Evolutionary conservation across 2,329 filamentous ascomycete species (phyloP).

Genomic region (Ophioceras dolichostomum): DNA sequence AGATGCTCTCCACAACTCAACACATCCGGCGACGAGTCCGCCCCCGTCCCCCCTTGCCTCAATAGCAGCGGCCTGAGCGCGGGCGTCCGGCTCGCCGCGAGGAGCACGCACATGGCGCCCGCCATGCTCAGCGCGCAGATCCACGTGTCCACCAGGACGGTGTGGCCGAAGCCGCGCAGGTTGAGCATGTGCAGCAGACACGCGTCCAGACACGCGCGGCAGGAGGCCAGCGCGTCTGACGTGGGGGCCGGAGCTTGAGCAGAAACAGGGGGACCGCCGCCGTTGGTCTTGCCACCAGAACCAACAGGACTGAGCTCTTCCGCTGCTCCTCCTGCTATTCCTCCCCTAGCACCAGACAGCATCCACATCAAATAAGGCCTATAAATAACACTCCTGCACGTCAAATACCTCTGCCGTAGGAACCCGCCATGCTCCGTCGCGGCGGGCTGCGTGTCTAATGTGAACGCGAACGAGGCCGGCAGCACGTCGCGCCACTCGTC

Average conservation of each 20-base stretch:
- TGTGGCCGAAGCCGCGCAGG: slow-evolving; percentile 32
- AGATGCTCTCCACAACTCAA: slow-evolving; percentile 28
- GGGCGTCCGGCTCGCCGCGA: slow-evolving; percentile 29
- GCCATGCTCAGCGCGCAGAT: slow-evolving; percentile 41
- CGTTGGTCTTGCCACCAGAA: too few species aligned
- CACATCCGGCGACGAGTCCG: slow-evolving; percentile 16
- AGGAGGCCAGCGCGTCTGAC: slow-evolving; percentile 22
- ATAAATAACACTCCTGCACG: slow-evolving; percentile 39
- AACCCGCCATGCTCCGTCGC: slow-evolving; percentile 31
- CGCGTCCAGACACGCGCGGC: slow-evolving; percentile 31
- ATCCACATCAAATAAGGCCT: slow-evolving; percentile 38
- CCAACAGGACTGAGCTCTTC: not conserved
- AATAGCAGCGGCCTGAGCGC: slow-evolving; percentile 22
- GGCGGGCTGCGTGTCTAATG: slow-evolving; percentile 15
- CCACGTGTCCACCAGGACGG: slow-evolving; percentile 39
- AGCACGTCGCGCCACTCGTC: slow-evolving; percentile 35
- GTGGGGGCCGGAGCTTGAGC: not conserved
- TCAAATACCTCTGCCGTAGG: slow-evolving; percentile 35
- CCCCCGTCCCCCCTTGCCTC: not conserved
- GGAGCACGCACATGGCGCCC: slow-evolving; percentile 32
- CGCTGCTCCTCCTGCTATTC: not conserved
- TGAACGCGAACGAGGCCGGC: slow-evolving; percentile 28
- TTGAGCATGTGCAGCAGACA: slow-evolving; percentile 36
- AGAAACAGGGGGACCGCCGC: not conserved
- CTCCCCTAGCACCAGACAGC: slow-evolving; percentile 22